A percentile compares a stretch with the other conserved stretches of the same genome.
These are phyloP conservation scores for Prototheca wickerhamii DNA, from an alignment of 163 green algal species.

Conservation along the genomic window DNA sequence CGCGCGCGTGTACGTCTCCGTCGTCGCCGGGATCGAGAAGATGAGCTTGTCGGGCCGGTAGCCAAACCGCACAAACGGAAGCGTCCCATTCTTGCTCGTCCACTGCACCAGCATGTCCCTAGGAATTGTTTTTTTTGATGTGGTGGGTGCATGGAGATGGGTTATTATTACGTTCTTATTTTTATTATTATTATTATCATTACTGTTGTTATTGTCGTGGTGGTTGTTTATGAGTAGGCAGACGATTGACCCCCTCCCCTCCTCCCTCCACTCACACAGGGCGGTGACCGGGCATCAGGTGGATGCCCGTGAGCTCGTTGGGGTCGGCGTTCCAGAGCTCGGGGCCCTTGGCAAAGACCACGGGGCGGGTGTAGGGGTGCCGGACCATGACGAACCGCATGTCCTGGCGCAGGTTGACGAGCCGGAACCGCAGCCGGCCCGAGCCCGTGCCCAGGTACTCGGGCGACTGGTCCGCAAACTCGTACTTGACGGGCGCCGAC, in stretches of 20 bases:
- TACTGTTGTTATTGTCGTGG: too few relatives aligned
- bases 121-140: not conserved
- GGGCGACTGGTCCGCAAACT: not conserved
- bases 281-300: constrained; percentile 7
- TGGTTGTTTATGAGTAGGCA: too few relatives aligned
- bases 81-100: constrained; percentile 29
- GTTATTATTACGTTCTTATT: too few relatives aligned
- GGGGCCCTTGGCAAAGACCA: constrained; percentile 5
- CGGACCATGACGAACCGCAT: constrained; percentile 52
- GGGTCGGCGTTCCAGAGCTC: constrained; percentile 11
- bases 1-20: constrained; percentile 6
- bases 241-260: not conserved
- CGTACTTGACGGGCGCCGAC: constrained; percentile 12
- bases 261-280: not conserved
- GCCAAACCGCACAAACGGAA: constrained; percentile 22
- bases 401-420: constrained; percentile 40
- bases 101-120: constrained; percentile 43
- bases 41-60: not conserved
- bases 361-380: constrained; percentile 30
- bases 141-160: too few relatives aligned
- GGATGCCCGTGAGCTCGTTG: constrained; percentile 29
- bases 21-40: constrained; percentile 8
- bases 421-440: not conserved
- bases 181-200: too few relatives aligned
- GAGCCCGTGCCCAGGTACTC: constrained; percentile 1